Evolutionary conservation across 768 basidiomycete species (phyloP), one percentile per base, ranked within the genome.

Genomic region (Sarcomyxa edulis): DNA sequence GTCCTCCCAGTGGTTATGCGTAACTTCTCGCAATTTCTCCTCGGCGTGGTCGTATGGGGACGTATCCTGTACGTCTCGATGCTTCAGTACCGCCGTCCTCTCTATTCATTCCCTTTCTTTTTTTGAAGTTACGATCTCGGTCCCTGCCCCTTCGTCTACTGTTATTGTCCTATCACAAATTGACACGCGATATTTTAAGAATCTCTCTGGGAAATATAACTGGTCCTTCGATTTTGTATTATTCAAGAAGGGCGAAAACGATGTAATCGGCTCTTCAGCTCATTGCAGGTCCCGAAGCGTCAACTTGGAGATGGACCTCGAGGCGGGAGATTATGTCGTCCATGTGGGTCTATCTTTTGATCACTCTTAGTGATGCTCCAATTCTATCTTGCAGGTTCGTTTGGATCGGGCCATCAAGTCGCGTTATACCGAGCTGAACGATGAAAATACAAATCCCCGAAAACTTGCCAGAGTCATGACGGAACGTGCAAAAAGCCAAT

Each of bases 1-100:
- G 64, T 68, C 68, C 2, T 69, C 68, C 3, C 65, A 71, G 23
- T 77, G 74, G 75, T 55, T 77, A 5, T 61, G 67, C 24, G 65
- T 72, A 8, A 56, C 53, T 0, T 43, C 59, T 2, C 52, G 56
- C 6, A 50, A 58, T n/a, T 45, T 55, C 14, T 60, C 61, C 22
- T 50, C 56, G 12, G 68, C 68, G 7, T 68, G 62, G 56, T 52
- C 62, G 1, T 73, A 58, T 40, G 74, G 73, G 14, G 71, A 71
- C 43, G 58, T 76, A 14, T 71, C 68, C 15, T 73, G 70, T 72
- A 44, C 37, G 59, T 38, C 10, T 22, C 16, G 14, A 9, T 16
- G 5, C 14, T 15, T 4, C 12, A 20, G 6, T 29, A n/a, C 29
- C 31, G 14, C 4, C 11, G 19, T 16, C 24, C 10, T 40, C 14